Conservation (phyloP, 1,139 yeast genomes). For the Protomyces pachydermus region DNA sequence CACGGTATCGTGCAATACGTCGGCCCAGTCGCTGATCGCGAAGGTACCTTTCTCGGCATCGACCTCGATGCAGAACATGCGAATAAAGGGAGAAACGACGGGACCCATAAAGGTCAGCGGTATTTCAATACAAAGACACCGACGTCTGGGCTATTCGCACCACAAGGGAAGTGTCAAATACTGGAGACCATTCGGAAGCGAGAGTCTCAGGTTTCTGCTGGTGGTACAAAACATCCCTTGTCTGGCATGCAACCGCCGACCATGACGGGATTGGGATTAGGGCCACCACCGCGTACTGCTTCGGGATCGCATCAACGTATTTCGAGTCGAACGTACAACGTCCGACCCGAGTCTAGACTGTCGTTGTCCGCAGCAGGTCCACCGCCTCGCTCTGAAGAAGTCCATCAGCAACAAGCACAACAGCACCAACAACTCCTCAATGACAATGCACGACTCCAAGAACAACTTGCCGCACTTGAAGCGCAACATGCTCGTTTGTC, state of each 20-base stretch:
- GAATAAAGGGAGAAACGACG: conserved; percentile 71
- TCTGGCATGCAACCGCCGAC: neutral
- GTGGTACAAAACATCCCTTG: neutral
- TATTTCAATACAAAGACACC: conserved; percentile 54
- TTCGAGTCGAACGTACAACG: neutral
- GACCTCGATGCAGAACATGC: conserved; percentile 67
- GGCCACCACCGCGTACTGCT: neutral
- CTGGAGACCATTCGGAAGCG: conserved; percentile 1
- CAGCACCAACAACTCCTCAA: conserved; percentile 13
- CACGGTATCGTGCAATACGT: conserved; percentile 62
- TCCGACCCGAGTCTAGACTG: neutral
- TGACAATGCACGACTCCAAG: conserved; percentile 12
- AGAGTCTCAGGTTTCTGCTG: conserved; percentile 2
- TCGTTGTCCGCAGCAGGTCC: neutral
- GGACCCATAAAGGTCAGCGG: conserved; percentile 52
- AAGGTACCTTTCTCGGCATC: conserved; percentile 82
- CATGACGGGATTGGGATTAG: neutral
- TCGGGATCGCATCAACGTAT: neutral
- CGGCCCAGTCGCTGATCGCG: conserved; percentile 69
- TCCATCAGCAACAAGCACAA: neutral
- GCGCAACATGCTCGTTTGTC: neutral
- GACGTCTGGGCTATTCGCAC: conserved; percentile 35
- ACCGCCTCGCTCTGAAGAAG: neutral
- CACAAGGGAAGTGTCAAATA: conserved; percentile 27
- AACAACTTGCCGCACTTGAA: neutral